phyloP scores from a whole-genome alignment of 1,284 basidiomycete genomes.

The Pseudozyma hubeiensis region DNA sequence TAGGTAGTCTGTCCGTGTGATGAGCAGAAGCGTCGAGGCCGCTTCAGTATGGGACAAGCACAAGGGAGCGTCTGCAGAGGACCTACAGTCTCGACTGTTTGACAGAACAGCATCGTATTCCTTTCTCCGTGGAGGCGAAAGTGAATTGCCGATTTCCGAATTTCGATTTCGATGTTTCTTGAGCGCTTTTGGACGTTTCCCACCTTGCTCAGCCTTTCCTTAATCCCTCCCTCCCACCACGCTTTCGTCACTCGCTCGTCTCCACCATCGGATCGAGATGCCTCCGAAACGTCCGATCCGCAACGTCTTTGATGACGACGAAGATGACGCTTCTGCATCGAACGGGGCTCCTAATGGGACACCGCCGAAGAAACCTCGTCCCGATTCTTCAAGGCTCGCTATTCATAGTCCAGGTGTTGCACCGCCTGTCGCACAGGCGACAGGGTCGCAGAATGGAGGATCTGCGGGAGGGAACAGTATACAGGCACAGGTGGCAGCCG shows the following conservation, averaged over 20 bases:
- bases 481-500: constrained; percentile 54
- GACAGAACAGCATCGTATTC: not conserved
- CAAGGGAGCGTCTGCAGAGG: too few species aligned
- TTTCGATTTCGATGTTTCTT: not conserved
- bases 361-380: constrained; percentile 34
- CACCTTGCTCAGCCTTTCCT: too few species aligned
- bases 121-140: not conserved
- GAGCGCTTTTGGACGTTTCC: not conserved
- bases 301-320: constrained; percentile 46
- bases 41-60: too few species aligned
- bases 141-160: constrained; percentile 5
- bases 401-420: constrained; percentile 15
- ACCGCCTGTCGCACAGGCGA: constrained; percentile 1
- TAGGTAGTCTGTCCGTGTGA: too few species aligned
- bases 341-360: constrained; percentile 20
- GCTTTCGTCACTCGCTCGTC: too few species aligned
- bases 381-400: constrained; percentile 7
- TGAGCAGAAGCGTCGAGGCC: too few species aligned
- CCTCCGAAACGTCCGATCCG: constrained; percentile 47
- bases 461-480: constrained; percentile 20
- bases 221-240: too few species aligned
- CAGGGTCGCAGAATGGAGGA: constrained; percentile 10
- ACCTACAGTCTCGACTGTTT: not conserved
- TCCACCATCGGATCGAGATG: constrained; percentile 8
- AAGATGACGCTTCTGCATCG: constrained; percentile 19